phyloP scores from a whole-genome alignment of 2,329 filamentous ascomycete genomes.

The Colletotrichum theobromicola region DNA sequence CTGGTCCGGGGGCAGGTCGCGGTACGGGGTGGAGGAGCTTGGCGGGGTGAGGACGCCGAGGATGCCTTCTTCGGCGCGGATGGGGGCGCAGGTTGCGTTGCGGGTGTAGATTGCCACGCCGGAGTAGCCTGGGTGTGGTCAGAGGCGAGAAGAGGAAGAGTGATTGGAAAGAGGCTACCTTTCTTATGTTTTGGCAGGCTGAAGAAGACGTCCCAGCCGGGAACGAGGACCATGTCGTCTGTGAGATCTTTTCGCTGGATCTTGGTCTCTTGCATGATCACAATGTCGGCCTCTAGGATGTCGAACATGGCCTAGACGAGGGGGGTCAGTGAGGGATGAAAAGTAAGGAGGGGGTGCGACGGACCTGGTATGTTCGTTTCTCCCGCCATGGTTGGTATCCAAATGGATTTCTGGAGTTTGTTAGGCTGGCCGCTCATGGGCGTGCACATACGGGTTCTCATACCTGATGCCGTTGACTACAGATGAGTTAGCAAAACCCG shows the following conservation, averaged over 20 bases:
- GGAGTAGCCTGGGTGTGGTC: constrained; percentile 73
- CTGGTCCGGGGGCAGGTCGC: constrained; percentile 73
- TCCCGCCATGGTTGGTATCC: constrained; percentile 84
- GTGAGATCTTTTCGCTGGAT: constrained; percentile 90
- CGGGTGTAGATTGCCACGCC: constrained; percentile 95
- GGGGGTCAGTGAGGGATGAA: constrained; percentile 8
- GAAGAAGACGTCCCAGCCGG: constrained; percentile 96
- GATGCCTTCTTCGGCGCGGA: constrained; percentile 93
- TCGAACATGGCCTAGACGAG: constrained; percentile 89
- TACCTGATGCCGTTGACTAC: constrained; percentile 82
- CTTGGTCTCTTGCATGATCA: constrained; percentile 95
- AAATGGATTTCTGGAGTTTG: constrained; percentile 72
- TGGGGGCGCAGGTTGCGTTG: constrained; percentile 83
- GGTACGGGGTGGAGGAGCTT: constrained; percentile 72
- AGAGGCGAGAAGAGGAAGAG: not conserved
- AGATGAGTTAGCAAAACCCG: constrained; percentile 26
- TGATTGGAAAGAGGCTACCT: constrained; percentile 52
- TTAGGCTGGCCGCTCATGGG: not conserved
- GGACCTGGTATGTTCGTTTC: constrained; percentile 71
- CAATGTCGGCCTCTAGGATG: constrained; percentile 87
- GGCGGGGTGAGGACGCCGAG: constrained; percentile 80
- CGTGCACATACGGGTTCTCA: constrained; percentile 11
- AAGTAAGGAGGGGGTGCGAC: not conserved
- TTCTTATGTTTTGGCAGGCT: constrained; percentile 94
- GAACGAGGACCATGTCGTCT: constrained; percentile 95